Conservation (phyloP, 2,329 filamentous ascomycete genomes). For the Emergomyces pasteurianus region DNA sequence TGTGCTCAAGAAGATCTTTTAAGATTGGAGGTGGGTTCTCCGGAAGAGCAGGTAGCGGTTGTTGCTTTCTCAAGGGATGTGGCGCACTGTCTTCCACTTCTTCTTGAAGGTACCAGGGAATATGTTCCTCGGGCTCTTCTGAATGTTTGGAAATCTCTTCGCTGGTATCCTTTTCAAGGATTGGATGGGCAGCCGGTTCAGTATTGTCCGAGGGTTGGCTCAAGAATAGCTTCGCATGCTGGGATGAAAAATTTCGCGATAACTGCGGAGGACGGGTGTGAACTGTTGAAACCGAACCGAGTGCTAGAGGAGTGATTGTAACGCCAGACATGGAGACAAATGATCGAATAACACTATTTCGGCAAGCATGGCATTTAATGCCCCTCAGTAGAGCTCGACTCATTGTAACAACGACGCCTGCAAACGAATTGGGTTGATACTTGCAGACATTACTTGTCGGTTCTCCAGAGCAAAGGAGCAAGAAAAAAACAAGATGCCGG, state of each 20-base stretch:
- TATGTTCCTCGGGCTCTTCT: constrained; percentile 14
- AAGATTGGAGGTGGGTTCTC: constrained; percentile 59
- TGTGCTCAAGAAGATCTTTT: constrained; percentile 59
- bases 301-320: constrained; percentile 13
- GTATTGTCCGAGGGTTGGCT: background rate
- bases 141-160: background rate
- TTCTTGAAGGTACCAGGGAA: constrained; percentile 61
- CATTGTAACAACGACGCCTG: constrained; percentile 14
- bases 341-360: constrained; percentile 19
- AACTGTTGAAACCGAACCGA: background rate
- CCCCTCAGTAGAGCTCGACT: constrained; percentile 21
- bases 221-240: background rate
- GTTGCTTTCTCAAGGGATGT: constrained; percentile 38
- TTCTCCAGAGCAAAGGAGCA: background rate
- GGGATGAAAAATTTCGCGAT: background rate
- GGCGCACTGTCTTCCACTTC: constrained; percentile 35
- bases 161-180: background rate
- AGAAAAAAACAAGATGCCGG: background rate
- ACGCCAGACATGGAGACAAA: constrained; percentile 19
- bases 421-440: background rate
- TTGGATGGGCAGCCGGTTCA: background rate
- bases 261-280: background rate
- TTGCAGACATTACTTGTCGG: background rate
- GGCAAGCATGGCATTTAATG: constrained; percentile 20
- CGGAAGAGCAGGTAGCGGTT: constrained; percentile 53